Conservation (phyloP, 148 eudicot species). For the Rhododendron ferrugineum region DNA sequence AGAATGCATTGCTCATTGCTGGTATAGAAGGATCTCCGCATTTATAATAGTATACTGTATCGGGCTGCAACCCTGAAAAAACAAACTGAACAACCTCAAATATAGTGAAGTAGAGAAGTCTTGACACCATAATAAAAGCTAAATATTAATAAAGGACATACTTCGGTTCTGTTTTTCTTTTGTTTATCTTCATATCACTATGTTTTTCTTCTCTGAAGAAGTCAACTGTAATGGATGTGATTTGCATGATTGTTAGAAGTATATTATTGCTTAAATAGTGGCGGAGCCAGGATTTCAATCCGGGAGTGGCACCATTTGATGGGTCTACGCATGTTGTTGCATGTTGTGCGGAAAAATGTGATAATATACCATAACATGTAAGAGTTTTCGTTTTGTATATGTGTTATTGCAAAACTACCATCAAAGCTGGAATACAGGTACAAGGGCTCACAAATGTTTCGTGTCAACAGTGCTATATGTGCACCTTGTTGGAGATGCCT, state of each 20-base stretch:
- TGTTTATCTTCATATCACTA: not conserved
- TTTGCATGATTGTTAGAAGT: not conserved
- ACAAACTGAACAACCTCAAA: not conserved
- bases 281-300: not conserved
- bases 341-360: not conserved
- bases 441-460: not conserved
- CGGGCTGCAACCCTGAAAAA: constrained; percentile 58
- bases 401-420: not conserved
- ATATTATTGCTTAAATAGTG: not conserved
- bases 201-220: not conserved
- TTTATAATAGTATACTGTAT: constrained; percentile 59
- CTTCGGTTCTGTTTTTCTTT: not conserved
- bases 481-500: not conserved
- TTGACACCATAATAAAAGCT: not conserved
- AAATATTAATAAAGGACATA: not conserved
- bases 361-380: not conserved
- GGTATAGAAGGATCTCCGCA: constrained; percentile 84
- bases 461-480: not conserved
- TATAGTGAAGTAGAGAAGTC: not conserved
- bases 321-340: not conserved
- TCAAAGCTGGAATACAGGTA: not conserved
- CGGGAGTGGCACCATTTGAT: not conserved
- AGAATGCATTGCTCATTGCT: constrained; percentile 53
- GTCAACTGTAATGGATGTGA: not conserved
- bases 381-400: not conserved